phyloP scores from a whole-genome alignment of 1,139 yeast genomes.

The Yamadazyma aaseri region DNA sequence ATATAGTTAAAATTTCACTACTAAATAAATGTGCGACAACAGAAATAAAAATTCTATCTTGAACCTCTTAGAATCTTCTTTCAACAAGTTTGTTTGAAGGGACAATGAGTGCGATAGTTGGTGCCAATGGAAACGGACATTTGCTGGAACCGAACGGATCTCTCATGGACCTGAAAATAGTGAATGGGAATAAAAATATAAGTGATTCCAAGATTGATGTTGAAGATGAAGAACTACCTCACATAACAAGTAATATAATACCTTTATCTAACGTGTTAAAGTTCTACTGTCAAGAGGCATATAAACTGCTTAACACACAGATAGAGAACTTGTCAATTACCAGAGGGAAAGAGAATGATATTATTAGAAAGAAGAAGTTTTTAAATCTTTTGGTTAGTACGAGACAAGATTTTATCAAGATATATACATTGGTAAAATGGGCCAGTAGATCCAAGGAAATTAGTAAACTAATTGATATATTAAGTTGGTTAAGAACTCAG shows the following conservation, averaged over 20 bases:
- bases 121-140: not conserved
- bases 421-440: slow-evolving; percentile 89
- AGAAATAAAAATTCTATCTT: too few species aligned
- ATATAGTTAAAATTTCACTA: too few species aligned
- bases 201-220: not conserved
- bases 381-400: slow-evolving; percentile 65
- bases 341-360: slow-evolving; percentile 47
- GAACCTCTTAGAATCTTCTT: too few species aligned
- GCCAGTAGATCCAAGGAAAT: slow-evolving; percentile 70
- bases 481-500: slow-evolving; percentile 77
- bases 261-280: slow-evolving; percentile 60
- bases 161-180: too few species aligned
- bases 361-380: slow-evolving; percentile 62
- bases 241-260: slow-evolving; percentile 67
- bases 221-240: slow-evolving; percentile 50
- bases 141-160: not conserved
- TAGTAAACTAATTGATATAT: slow-evolving; percentile 72
- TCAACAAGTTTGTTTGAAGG: too few species aligned
- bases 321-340: slow-evolving; percentile 55
- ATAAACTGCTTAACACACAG: slow-evolving; percentile 59
- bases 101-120: slow-evolving; percentile 1
- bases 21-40: too few species aligned
- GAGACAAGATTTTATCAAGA: slow-evolving; percentile 78
- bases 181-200: too few species aligned
- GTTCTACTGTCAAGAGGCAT: slow-evolving; percentile 62